Evolutionary conservation across 2,329 filamentous ascomycete species (phyloP).

Genomic region (Emericellopsis atlantica): DNA sequence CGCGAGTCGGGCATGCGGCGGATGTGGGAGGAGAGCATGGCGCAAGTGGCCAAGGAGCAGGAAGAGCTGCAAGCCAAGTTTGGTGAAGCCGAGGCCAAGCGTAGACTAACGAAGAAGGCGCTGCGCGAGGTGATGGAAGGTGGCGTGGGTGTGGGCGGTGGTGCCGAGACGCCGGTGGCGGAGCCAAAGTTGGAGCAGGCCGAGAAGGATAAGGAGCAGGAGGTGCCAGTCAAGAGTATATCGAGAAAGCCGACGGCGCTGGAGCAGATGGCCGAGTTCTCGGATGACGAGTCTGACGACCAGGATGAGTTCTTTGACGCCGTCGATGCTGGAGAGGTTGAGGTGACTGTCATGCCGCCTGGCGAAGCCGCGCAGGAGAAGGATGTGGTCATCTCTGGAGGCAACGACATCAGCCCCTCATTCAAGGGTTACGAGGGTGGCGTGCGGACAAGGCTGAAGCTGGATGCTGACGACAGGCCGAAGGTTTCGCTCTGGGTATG

Average conservation of each 20-base stretch:
- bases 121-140: constrained; percentile 71
- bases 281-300: constrained; percentile 68
- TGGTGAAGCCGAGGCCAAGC: constrained; percentile 81
- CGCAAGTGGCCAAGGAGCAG: constrained; percentile 86
- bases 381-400: constrained; percentile 26
- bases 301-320: constrained; percentile 91
- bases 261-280: constrained; percentile 54
- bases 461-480: constrained; percentile 85
- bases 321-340: constrained; percentile 82
- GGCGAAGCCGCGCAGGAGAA: constrained; percentile 28
- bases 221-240: constrained; percentile 24
- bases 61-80: constrained; percentile 81
- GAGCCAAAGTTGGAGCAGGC: constrained; percentile 13
- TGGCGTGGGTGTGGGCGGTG: constrained; percentile 7
- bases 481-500: constrained; percentile 94
- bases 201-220: constrained; percentile 15
- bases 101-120: constrained; percentile 78
- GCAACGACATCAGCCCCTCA: constrained; percentile 57
- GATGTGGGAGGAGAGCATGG: constrained; percentile 99
- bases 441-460: constrained; percentile 63
- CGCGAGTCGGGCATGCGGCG: constrained; percentile 82
- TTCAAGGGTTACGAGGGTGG: constrained; percentile 91
- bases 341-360: constrained; percentile 57
- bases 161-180: constrained; percentile 16
- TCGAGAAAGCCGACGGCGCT: constrained; percentile 52